Evolutionary conservation across 106 monocot species (phyloP).

Genomic region (Amphibolis antarctica): DNA sequence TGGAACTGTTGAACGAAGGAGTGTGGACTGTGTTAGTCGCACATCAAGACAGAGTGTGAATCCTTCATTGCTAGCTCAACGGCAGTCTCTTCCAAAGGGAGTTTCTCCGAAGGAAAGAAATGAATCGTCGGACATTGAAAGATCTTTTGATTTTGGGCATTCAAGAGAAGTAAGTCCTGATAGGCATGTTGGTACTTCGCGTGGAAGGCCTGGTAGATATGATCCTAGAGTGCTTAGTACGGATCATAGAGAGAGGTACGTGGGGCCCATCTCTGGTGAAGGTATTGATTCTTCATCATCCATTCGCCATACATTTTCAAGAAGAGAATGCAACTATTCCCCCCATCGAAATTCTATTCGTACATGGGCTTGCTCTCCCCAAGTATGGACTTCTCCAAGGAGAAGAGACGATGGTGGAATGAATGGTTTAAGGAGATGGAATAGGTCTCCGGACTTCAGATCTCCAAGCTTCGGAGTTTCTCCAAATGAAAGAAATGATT

Average conservation of each 20-base stretch:
- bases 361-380: no score
- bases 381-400: no score
- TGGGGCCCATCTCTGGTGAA: conserved; percentile 17
- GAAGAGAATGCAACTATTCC: conserved; percentile 43
- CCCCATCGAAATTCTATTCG: conserved; percentile 30
- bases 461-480: no score
- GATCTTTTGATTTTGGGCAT: conserved; percentile 7
- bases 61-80: conserved; percentile 13
- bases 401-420: no score
- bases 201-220: conserved; percentile 25
- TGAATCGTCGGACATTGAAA: conserved; percentile 10
- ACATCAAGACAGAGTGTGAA: conserved; percentile 12
- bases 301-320: conserved; percentile 14
- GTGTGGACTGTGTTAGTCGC: conserved; percentile 10
- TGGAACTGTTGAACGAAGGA: conserved; percentile 58
- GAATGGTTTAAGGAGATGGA: no score
- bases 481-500: conserved; percentile 31
- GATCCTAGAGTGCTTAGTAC: conserved; percentile 11
- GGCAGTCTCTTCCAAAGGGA: conserved; percentile 17
- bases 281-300: conserved; percentile 9
- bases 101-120: conserved; percentile 36
- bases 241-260: conserved; percentile 23
- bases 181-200: conserved; percentile 12
- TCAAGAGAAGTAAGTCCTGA: conserved; percentile 38
- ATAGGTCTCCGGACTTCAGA: no score